Evolutionary conservation across 2,329 filamentous ascomycete species (phyloP).

Genomic region (Exophiala calicioides): DNA sequence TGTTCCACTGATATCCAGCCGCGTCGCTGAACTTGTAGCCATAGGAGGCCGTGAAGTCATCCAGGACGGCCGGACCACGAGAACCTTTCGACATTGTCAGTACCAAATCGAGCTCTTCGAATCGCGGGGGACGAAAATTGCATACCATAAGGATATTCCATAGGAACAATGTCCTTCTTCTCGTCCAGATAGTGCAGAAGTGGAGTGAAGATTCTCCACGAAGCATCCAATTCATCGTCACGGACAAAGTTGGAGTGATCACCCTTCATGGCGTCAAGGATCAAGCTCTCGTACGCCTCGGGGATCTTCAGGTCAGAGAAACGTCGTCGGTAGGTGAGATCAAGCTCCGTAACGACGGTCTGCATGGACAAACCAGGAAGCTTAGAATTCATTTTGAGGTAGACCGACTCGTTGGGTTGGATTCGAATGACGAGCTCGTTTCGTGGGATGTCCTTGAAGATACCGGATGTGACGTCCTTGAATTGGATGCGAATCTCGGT

Average conservation of each 20-base stretch:
- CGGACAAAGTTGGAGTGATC: slow-evolving; percentile 99
- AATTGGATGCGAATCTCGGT: slow-evolving; percentile 99
- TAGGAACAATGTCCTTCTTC: slow-evolving; percentile 98
- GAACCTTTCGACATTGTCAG: too few relatives aligned
- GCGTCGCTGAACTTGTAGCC: slow-evolving; percentile 99
- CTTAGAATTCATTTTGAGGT: slow-evolving; percentile 99
- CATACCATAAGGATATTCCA: slow-evolving; percentile 99
- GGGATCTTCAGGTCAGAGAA: slow-evolving; percentile 99
- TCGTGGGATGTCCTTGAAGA: slow-evolving; percentile 99
- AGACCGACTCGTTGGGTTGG: slow-evolving; percentile 98
- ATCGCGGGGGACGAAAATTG: too few relatives aligned
- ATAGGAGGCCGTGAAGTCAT: slow-evolving; percentile 97
- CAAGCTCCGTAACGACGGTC: slow-evolving; percentile 96
- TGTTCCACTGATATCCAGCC: slow-evolving; percentile 92
- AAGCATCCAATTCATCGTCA: slow-evolving; percentile 94
- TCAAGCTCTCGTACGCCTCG: slow-evolving; percentile 97
- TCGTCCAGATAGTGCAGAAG: slow-evolving; percentile 97
- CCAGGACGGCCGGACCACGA: slow-evolving; percentile 90
- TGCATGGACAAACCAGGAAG: slow-evolving; percentile 98
- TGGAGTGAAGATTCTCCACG: slow-evolving; percentile 98
- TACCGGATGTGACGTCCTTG: slow-evolving; percentile 98
- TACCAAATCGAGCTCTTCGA: too few relatives aligned
- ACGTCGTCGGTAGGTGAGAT: slow-evolving; percentile 94
- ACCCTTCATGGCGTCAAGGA: slow-evolving; percentile 95
- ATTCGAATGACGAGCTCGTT: slow-evolving; percentile 99